These are phyloP conservation scores for Yamadazyma buinensis DNA, from an alignment of 1,139 yeast species.

Conservation along the genomic window DNA sequence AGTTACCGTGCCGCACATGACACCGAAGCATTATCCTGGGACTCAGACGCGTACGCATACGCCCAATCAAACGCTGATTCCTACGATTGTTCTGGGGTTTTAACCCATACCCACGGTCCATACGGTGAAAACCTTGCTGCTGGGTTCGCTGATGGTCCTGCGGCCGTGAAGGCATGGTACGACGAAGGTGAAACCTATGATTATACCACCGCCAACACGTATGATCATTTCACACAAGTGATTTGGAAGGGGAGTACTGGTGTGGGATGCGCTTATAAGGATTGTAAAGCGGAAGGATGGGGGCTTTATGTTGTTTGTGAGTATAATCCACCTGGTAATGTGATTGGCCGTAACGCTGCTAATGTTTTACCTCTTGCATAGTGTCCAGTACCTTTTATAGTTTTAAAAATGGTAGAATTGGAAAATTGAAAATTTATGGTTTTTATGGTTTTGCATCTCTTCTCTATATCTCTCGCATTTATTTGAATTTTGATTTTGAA, in stretches of 20 bases:
- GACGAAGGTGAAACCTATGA: slow-evolving; percentile 60
- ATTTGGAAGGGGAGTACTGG: slow-evolving; percentile 71
- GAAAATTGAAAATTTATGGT: too few relatives aligned
- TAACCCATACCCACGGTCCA: slow-evolving; percentile 73
- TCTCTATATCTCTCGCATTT: too few relatives aligned
- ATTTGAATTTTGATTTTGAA: too few relatives aligned
- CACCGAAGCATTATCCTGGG: slow-evolving; percentile 63
- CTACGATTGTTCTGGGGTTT: slow-evolving; percentile 65
- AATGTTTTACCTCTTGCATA: slow-evolving; percentile 46
- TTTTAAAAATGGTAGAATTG: too few relatives aligned
- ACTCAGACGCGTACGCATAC: slow-evolving; percentile 52
- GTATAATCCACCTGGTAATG: slow-evolving; percentile 52
- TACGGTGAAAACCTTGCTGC: slow-evolving; percentile 88
- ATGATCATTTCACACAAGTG: slow-evolving; percentile 83
- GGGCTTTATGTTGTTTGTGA: slow-evolving; percentile 54
- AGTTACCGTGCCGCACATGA: slow-evolving; percentile 62
- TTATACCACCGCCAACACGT: slow-evolving; percentile 32
- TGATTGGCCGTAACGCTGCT: slow-evolving; percentile 40
- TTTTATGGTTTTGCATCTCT: too few relatives aligned
- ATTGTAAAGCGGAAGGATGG: slow-evolving; percentile 44
- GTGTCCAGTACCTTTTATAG: too few relatives aligned
- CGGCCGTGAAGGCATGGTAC: slow-evolving; percentile 83
- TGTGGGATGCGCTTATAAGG: slow-evolving; percentile 71
- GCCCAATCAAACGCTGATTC: slow-evolving; percentile 70
- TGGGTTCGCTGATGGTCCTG: slow-evolving; percentile 54